Percentiles rank a stretch among this genome's conserved stretches.
Conservation (phyloP, 1,284 basidiomycete species). For the Cutaneotrichosporon sp. region DNA sequence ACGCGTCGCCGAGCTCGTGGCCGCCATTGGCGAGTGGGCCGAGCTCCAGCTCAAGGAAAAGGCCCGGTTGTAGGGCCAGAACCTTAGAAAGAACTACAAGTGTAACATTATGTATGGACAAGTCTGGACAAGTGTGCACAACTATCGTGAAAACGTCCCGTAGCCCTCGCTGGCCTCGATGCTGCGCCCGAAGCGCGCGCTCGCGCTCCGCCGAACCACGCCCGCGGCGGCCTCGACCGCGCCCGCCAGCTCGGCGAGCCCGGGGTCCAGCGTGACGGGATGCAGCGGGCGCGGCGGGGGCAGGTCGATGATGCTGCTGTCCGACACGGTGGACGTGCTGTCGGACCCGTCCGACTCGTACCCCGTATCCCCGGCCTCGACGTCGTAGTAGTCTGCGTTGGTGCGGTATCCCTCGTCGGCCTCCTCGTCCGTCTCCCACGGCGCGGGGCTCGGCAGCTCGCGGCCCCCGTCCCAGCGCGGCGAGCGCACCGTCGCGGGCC, state of each 20-base stretch:
- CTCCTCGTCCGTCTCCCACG: not conserved
- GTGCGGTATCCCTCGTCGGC: not conserved
- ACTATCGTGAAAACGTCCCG: constrained; percentile 3
- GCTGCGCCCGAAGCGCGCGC: constrained; percentile 3
- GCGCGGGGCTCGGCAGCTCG: not conserved
- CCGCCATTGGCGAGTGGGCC: constrained; percentile 40
- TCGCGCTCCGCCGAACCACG: constrained; percentile 1
- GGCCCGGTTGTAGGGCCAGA: constrained; percentile 5
- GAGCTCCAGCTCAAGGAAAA: constrained; percentile 5
- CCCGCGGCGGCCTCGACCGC: constrained; percentile 5
- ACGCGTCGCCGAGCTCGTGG: constrained; percentile 33
- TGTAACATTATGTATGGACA: constrained; percentile 6
- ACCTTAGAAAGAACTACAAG: not conserved
- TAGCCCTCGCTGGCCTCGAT: not conserved
- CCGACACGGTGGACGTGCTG: constrained; percentile 7
- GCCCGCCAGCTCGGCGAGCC: not conserved
- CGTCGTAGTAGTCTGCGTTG: not conserved
- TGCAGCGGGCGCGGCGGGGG: constrained; percentile 16
- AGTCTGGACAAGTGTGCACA: not conserved
- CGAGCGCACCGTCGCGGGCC: not conserved
- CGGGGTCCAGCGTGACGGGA: constrained; percentile 10
- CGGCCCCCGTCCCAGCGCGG: constrained; percentile 3
- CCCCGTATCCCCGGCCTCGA: not conserved
- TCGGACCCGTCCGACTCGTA: constrained; percentile 4
- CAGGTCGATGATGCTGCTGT: constrained; percentile 25